Evolutionary conservation across 2,329 filamentous ascomycete species (phyloP).

Genomic region (Penicillium fuscoglaucum): DNA sequence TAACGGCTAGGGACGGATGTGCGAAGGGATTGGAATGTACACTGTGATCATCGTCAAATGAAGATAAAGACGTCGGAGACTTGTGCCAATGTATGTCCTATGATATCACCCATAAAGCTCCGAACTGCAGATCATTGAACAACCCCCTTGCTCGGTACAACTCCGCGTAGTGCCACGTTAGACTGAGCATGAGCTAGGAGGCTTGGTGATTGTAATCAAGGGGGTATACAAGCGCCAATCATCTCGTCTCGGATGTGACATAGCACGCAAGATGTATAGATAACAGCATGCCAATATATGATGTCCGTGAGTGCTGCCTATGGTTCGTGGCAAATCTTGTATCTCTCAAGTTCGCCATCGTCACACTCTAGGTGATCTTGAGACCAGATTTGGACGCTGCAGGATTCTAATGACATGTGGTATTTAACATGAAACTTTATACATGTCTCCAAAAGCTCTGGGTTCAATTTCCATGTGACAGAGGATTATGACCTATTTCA

Average conservation of each 20-base stretch:
- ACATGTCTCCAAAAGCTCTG: too few species aligned
- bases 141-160: conserved; percentile 1
- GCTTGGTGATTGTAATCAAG: conserved; percentile 1
- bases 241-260: background rate
- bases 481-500: too few species aligned
- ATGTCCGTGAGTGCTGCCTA: background rate
- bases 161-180: conserved; percentile 8
- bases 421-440: background rate
- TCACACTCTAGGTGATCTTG: background rate
- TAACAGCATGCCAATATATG: background rate
- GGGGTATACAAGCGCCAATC: background rate
- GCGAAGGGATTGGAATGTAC: conserved; percentile 24
- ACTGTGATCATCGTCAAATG: conserved; percentile 1
- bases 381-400: background rate
- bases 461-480: background rate
- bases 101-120: conserved; percentile 9
- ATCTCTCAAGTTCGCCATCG: background rate
- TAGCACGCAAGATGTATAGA: background rate
- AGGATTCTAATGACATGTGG: background rate
- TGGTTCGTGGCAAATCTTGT: too few species aligned
- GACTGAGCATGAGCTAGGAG: background rate
- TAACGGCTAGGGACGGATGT: conserved; percentile 19
- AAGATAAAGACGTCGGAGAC: conserved; percentile 3
- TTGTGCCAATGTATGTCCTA: conserved; percentile 4
- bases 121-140: background rate